Base-by-base conservation (phyloP, 306 rosid genomes). In the Corylus heterophylla region DNA sequence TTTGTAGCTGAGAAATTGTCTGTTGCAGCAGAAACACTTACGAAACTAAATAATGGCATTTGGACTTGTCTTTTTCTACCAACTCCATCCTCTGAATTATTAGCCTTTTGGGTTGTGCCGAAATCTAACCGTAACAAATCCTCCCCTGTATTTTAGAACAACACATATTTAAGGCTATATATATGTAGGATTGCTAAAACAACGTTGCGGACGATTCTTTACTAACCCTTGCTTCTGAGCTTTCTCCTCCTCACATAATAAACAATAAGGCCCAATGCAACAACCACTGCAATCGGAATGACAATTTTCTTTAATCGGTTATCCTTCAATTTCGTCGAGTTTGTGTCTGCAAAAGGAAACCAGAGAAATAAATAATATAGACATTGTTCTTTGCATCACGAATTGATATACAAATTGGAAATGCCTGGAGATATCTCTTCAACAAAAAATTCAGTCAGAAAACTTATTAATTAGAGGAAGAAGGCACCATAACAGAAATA, bases 11-110 rank as follows among this genome's bases (percentile, higher is more conserved):
- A 86, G 63, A 90, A 90, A 66, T 83, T 13, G 69, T 68, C 27
- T 4, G 94, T 86, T 44, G 91, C 89, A 20, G 75, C 49, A 59
- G 77, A 84, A 74, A 83, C 72, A 71, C 91, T 16, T 83, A 84
- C 73, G 87, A 58, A 58, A 58, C 64, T 55, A 27, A 55, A 55
- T 55, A 55, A n/a, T 55, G 61, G 22, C 61, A 55, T 50, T n/a
- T 78, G 82, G 9, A 84, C 77, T 42, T 81, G 80, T n/a, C 48
- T 74, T 55, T 48, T 73, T 12, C 58, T 71, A 18, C 82, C 52
- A 62, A 45, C 73, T 5, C 14, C 69, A 51, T 7, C 18, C 69
- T 68, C 75, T 0, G 51, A 51, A 8, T 16, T 44, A 7, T 20
- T 3, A 1, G 68, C 54, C 76, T 64, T 75, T 76, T 74, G 71